Base-by-base conservation (phyloP, 441 rosid genomes). In the Populus hybrid region DNA sequence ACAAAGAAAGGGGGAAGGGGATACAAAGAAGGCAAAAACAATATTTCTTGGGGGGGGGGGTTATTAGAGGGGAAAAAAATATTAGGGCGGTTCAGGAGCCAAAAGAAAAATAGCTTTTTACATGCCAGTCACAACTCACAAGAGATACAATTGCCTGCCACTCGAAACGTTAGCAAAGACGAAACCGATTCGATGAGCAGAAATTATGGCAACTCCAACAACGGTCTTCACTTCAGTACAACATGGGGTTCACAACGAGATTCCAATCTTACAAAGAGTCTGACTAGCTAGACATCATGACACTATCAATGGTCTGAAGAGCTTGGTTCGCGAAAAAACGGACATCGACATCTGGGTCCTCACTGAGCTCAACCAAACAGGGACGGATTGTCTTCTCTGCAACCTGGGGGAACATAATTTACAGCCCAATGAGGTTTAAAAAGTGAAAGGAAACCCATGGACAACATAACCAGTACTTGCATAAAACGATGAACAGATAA, bases 261-360 rank as follows among this genome's bases (percentile, higher is more conserved):
- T 36, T 36, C 50, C 5, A 68, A 16, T 26, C 20, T 24, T 24
- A 0, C 10, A 23, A 42, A 9, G n/a, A 6, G 42, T 14, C n/a
- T 1, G 31, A 74, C 87, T 90, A 90, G 87, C 89, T 83, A 50
- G 93, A 88, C 94, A 94, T 90, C 94, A 92, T 90, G 73, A 87
- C 87, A 29, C 84, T 90, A 73, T 92, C 94, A 61, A 87, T 90
- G 0, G 94, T 81, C 73, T 90, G 92, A 31, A 96, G 85, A n/a
- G 97, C 98, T 88, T 92, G 91, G 78, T 81, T 89, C n/a, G 96
- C 94, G 29, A 89, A 96, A 66, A 87, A 95, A 0, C 99, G 87
- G 53, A 93, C 99, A 80, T 93, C 97, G 9, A 91, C 98, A 65
- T 95, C 99, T 38, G 99, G 95, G 75, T 94, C 98, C 86, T 95